Percentiles rank a stretch among this genome's conserved stretches.
phyloP scores from a whole-genome alignment of 192 early-diverging fungal species.

The Geranomyces michiganensis region DNA sequence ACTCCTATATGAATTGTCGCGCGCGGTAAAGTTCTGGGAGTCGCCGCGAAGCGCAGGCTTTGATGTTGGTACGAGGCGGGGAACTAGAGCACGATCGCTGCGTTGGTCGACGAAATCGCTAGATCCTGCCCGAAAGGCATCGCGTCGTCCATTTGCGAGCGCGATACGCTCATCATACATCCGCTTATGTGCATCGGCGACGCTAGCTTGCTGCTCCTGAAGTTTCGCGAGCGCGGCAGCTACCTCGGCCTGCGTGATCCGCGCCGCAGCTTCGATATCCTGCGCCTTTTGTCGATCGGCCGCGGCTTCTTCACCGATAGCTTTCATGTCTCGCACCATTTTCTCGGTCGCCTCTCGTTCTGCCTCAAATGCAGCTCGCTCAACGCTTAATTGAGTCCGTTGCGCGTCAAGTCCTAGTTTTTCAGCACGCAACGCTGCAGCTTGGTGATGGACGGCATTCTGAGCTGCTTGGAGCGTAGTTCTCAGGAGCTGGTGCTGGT shows the following conservation, averaged over 20 bases:
- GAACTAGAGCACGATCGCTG: too few relatives aligned
- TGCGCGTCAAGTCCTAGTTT: slow-evolving; percentile 1
- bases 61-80: too few relatives aligned
- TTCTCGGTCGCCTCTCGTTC: slow-evolving; percentile 8
- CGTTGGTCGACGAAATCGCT: too few relatives aligned
- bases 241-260: neutral
- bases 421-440: slow-evolving; percentile 1
- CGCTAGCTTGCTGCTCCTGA: neutral
- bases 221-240: slow-evolving; percentile 2
- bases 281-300: slow-evolving; percentile 12
- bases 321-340: neutral
- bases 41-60: too few relatives aligned
- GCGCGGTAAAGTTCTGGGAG: too few relatives aligned
- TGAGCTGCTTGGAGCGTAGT: neutral
- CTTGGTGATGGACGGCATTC: slow-evolving; percentile 6
- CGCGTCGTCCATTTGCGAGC: neutral
- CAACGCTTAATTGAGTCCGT: neutral
- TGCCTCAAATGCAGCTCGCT: slow-evolving; percentile 6
- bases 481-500: neutral
- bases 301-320: neutral
- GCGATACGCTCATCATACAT: slow-evolving; percentile 16
- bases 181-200: neutral
- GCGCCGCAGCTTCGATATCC: neutral
- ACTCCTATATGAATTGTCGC: too few relatives aligned
- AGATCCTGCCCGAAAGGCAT: neutral